A percentile compares a stretch with the other conserved stretches of the same genome.
phyloP scores from a whole-genome alignment of 441 rosid species.

The Erysimum cheiri region DNA sequence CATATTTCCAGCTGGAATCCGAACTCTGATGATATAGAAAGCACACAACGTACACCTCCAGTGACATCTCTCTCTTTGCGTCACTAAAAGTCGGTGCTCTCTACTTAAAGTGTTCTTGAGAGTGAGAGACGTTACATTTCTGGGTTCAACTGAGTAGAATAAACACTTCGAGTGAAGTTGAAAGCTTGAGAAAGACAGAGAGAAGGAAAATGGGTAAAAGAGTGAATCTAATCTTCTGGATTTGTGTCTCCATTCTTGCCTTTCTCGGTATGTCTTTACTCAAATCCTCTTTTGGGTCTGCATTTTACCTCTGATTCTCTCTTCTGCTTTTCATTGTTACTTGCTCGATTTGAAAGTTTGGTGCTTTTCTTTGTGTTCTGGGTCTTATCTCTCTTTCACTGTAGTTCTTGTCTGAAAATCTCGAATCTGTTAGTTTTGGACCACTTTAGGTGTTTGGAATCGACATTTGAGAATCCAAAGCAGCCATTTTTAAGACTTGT shows the following conservation, averaged over 20 bases:
- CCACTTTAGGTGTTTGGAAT: constrained; percentile 20
- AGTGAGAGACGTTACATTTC: constrained; percentile 32
- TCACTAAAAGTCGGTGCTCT: background rate
- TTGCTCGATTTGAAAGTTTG: constrained; percentile 4
- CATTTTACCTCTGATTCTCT: constrained; percentile 19
- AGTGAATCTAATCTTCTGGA: constrained; percentile 35
- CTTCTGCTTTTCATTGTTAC: constrained; percentile 29
- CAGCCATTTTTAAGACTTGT: constrained; percentile 6
- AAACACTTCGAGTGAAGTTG: constrained; percentile 25
- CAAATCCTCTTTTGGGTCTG: background rate
- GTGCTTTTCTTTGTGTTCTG: constrained; percentile 13
- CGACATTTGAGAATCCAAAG: background rate
- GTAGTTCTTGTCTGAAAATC: constrained; percentile 35
- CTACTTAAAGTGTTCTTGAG: constrained; percentile 23
- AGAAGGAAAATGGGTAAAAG: constrained; percentile 20
- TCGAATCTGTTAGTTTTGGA: constrained; percentile 22
- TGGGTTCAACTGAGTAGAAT: constrained; percentile 17
- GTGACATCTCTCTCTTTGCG: constrained; percentile 20
- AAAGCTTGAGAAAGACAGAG: background rate
- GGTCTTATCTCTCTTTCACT: constrained; percentile 1
- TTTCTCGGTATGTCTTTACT: constrained; percentile 33
- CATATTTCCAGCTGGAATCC: constrained; percentile 40
- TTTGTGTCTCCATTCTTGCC: constrained; percentile 35
- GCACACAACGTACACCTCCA: constrained; percentile 24
- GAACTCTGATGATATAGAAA: constrained; percentile 38